Evolutionary conservation across 2,329 filamentous ascomycete genomes (phyloP).

Genomic region (Phialocephala sp.): DNA sequence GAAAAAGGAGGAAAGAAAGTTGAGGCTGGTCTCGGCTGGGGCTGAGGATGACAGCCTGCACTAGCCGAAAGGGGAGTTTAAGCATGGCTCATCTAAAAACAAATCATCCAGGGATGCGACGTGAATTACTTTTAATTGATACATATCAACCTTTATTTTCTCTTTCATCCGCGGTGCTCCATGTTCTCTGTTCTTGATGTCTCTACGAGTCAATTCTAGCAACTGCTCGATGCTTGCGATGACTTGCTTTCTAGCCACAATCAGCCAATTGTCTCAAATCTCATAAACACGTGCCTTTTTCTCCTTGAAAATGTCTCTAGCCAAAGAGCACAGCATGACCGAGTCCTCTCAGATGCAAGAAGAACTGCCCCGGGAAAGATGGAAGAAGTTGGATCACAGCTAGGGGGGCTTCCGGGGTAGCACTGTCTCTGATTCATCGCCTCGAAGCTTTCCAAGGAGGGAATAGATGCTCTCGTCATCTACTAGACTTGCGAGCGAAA

Average conservation of each 20-base stretch:
- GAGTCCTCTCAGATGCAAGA: too few species aligned
- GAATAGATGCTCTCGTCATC: too few species aligned
- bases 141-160: too few species aligned
- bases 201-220: not conserved
- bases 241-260: not conserved
- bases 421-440: too few species aligned
- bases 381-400: too few species aligned
- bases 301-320: too few species aligned
- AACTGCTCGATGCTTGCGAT: not conserved
- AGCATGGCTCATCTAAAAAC: not conserved
- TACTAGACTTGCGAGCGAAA: too few species aligned
- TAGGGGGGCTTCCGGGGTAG: too few species aligned
- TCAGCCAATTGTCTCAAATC: not conserved
- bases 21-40: not conserved
- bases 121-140: too few species aligned
- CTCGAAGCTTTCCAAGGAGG: too few species aligned
- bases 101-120: not conserved
- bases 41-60: not conserved
- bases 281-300: not conserved
- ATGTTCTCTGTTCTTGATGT: not conserved
- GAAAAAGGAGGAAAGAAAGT: constrained; percentile 11
- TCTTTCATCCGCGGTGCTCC: not conserved
- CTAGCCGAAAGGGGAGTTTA: not conserved
- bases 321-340: too few species aligned
- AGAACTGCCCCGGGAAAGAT: too few species aligned